Evolutionary conservation across 805 yeast genomes (phyloP), one percentile per base, ranked within the genome.

Genomic region (Candida boleticola): DNA sequence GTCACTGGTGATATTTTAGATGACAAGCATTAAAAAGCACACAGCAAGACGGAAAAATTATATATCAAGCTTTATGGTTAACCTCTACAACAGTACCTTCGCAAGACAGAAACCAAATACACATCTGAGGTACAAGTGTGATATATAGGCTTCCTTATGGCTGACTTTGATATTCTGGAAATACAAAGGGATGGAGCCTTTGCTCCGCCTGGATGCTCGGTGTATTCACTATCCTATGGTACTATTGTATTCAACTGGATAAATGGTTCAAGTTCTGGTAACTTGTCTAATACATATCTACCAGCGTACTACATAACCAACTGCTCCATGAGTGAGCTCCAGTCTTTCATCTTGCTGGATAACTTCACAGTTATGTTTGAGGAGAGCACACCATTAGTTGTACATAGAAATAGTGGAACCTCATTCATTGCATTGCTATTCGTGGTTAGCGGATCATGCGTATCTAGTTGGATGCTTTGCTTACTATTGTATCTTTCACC

Each of bases 401-500:
- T 14, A 3, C 49, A 52, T 19, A 42, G 54, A 11, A 66, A 66
- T 43, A 64, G 63, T 44, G 74, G 74, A n/a, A 70, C 65, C 46
- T 53, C 68, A 17, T 66, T 66, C 44, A 68, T 70, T 31, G 71
- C 74, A 17, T 61, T 80, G 3, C 61, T 76, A 34, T 81, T 78
- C 59, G 74, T 74, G n/a, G 54, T 75, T 3, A 70, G 79, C 41
- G 78, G 82, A 0, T 66, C 77, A 16, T 78, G 80, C 45, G 77
- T 79, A 4, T 73, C 83, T 13, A 68, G 82, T 21, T 87, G 95
- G 95, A 79, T 85, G 79, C 65, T 87, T 20, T 62, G 83, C 39
- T 46, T 84, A 14, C 60, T 85, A 26, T 65, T 84, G 33, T 54
- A 76, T 17, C 56, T 86, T 25, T 73, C 79, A 17, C 77, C 75